These are phyloP conservation scores for Plantago coronopus DNA, from an alignment of 305 asterid genomes.

Conservation along the genomic window DNA sequence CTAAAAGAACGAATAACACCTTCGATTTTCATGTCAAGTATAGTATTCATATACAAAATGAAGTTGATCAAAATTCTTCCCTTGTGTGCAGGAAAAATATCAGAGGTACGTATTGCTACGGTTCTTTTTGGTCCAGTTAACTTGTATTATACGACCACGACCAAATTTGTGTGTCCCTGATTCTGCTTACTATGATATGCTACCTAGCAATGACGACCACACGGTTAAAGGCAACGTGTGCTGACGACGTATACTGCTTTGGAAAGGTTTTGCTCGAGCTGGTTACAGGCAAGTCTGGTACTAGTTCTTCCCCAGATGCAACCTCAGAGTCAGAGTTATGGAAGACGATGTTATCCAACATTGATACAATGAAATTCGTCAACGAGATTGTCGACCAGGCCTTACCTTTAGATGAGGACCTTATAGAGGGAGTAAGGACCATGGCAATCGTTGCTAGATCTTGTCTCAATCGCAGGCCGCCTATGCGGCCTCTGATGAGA, in stretches of 20 bases:
- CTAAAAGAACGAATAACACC: too few relatives aligned
- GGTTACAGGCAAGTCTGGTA: constrained; percentile 55
- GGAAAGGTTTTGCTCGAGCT: constrained; percentile 78
- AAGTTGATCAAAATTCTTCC: background rate
- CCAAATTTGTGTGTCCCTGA: too few relatives aligned
- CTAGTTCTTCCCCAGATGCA: constrained; percentile 33
- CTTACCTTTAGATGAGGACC: constrained; percentile 55
- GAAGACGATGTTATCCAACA: constrained; percentile 34
- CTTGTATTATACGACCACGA: background rate
- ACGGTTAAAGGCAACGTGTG: constrained; percentile 20
- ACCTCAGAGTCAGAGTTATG: constrained; percentile 50
- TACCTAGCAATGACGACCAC: background rate
- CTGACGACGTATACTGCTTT: constrained; percentile 61
- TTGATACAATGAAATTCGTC: constrained; percentile 51
- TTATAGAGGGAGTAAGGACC: constrained; percentile 75
- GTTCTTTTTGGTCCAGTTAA: background rate
- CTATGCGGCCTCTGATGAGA: constrained; percentile 60
- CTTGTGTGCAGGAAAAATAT: background rate
- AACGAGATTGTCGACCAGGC: constrained; percentile 53
- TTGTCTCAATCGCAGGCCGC: constrained; percentile 59
- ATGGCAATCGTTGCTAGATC: constrained; percentile 72
- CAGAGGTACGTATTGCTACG: background rate
- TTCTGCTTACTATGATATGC: background rate
- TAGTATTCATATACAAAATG: background rate
- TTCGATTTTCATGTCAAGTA: too few relatives aligned